phyloP scores from a whole-genome alignment of 441 rosid genomes.

The Iberis amara region DNA sequence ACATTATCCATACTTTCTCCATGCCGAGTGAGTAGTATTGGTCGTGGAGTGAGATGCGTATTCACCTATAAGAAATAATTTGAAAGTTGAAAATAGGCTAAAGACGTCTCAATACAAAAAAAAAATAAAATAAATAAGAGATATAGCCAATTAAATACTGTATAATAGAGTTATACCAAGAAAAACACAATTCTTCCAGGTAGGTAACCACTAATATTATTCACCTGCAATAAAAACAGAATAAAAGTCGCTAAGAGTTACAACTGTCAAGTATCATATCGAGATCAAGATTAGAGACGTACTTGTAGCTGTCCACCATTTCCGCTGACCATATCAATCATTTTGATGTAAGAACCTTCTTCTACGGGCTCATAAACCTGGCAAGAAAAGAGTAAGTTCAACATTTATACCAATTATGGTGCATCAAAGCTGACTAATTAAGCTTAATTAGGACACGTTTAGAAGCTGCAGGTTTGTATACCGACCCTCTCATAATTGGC shows the following conservation, averaged over 20 bases:
- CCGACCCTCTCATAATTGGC: constrained; percentile 80
- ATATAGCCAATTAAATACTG: constrained; percentile 1
- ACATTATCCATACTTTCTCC: constrained; percentile 97
- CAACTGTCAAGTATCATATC: constrained; percentile 1
- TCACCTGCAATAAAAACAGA: constrained; percentile 52
- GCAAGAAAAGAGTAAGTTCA: constrained; percentile 22
- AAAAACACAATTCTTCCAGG: constrained; percentile 97
- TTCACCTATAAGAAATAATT: constrained; percentile 72
- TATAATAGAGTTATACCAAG: constrained; percentile 48
- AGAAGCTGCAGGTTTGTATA: constrained; percentile 20
- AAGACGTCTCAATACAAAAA: background rate
- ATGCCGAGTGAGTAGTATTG: constrained; percentile 96
- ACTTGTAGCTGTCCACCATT: constrained; percentile 97
- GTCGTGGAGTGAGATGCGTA: constrained; percentile 99
- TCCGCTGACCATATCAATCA: constrained; percentile 99
- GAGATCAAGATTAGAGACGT: constrained; percentile 19
- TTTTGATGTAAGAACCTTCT: constrained; percentile 98
- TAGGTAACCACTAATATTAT: constrained; percentile 96
- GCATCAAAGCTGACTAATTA: constrained; percentile 17
- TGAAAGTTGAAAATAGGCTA: too few species aligned
- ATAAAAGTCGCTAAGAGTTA: constrained; percentile 1
- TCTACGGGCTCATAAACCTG: constrained; percentile 98
- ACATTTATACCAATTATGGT: constrained; percentile 16
- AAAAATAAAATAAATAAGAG: constrained; percentile 17
- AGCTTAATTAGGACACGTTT: constrained; percentile 21